Evolutionary conservation across 441 rosid species (phyloP).

Genomic region (Gossypium lobatum): DNA sequence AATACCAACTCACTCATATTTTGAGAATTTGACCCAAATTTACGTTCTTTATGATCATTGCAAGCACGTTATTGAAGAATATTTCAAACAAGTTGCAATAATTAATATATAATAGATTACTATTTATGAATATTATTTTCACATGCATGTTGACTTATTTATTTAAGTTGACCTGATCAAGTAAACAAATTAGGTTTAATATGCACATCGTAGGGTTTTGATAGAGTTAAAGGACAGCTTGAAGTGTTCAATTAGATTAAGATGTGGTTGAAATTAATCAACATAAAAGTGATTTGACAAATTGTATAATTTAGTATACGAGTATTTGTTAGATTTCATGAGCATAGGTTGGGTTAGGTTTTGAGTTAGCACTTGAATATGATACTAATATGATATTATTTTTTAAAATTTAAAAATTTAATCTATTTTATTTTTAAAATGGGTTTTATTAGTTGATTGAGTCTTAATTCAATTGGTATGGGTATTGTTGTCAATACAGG

Average conservation of each 20-base stretch:
- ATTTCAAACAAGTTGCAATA: background rate
- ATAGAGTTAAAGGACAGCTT: background rate
- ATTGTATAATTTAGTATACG: background rate
- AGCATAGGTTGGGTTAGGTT: too few relatives aligned
- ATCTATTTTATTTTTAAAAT: too few relatives aligned
- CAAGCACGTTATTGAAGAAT: background rate
- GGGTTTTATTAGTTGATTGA: too few relatives aligned
- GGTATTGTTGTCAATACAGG: rapidly evolving
- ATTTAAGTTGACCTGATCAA: background rate
- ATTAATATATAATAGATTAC: background rate
- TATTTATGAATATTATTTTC: background rate
- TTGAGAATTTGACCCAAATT: background rate
- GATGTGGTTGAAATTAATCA: background rate
- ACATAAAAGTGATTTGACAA: background rate
- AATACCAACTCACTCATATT: background rate
- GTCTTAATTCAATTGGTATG: rapidly evolving
- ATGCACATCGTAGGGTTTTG: background rate
- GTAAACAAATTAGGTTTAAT: background rate
- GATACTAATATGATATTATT: too few relatives aligned
- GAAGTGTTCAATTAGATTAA: background rate
- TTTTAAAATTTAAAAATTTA: too few relatives aligned
- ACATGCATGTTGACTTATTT: background rate
- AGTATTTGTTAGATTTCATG: background rate
- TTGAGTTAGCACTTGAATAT: too few relatives aligned
- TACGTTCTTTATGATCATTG: background rate